These are phyloP conservation scores for Clavispora phyllophila DNA, from an alignment of 805 yeast genomes.

Conservation along the genomic window DNA sequence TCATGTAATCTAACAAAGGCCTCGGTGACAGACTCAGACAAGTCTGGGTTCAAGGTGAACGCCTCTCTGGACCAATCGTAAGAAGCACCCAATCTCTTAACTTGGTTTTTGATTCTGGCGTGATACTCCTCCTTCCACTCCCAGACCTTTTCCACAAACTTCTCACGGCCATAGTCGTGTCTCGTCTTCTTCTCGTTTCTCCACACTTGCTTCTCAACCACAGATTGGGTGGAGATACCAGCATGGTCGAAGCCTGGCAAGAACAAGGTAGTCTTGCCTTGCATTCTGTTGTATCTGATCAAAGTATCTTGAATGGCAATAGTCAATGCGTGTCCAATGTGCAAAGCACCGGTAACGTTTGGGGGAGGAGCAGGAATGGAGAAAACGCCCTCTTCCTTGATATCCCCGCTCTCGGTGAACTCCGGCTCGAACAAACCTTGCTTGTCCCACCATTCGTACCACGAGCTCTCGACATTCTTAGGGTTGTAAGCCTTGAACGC, in stretches of 20 bases:
- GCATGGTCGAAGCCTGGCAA: slow-evolving; percentile 98
- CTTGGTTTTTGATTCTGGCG: slow-evolving; percentile 74
- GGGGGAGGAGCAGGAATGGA: slow-evolving; percentile 99
- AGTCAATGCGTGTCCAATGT: slow-evolving; percentile 97
- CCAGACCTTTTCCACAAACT: slow-evolving; percentile 85
- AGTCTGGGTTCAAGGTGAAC: slow-evolving; percentile 79
- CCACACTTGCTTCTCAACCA: slow-evolving; percentile 95
- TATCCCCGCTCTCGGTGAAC: slow-evolving; percentile 61
- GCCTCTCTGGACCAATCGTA: slow-evolving; percentile 96
- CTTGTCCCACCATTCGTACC: slow-evolving; percentile 97
- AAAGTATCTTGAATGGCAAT: slow-evolving; percentile 91
- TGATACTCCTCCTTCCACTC: slow-evolving; percentile 98
- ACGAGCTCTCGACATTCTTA: slow-evolving; percentile 86
- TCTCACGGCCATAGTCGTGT: slow-evolving; percentile 93
- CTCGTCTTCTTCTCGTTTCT: slow-evolving; percentile 82
- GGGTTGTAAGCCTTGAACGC: slow-evolving; percentile 94
- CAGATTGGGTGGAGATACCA: slow-evolving; percentile 98
- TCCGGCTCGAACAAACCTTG: slow-evolving; percentile 87
- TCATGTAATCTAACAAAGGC: slow-evolving; percentile 89
- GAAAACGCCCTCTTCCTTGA: slow-evolving; percentile 79
- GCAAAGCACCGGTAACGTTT: slow-evolving; percentile 97
- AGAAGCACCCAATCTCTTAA: slow-evolving; percentile 88
- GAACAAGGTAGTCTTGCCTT: slow-evolving; percentile 88
- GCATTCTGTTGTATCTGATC: slow-evolving; percentile 93
- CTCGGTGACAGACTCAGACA: slow-evolving; percentile 77